Percentiles rank a stretch among this genome's conserved stretches.
Conservation (phyloP, 225 moss, liverwort and hornwort genomes). For the Polytrichum formosum region DNA sequence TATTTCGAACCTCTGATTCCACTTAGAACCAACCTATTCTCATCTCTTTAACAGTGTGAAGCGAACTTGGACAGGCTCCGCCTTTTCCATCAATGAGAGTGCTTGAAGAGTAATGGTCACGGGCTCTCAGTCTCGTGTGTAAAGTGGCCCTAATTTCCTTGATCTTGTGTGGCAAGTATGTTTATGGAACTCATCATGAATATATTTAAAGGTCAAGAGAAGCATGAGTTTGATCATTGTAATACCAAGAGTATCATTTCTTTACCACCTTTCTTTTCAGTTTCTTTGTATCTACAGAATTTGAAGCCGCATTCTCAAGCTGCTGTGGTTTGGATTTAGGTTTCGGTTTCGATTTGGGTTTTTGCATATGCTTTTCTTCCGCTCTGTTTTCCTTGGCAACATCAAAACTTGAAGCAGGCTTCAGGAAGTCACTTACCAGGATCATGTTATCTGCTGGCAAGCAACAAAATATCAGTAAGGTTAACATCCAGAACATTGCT, state of each 20-base stretch:
- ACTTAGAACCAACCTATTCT: too few relatives aligned
- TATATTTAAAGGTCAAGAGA: neutral
- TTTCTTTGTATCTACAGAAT: neutral
- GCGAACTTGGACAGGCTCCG: too few relatives aligned
- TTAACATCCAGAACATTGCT: too few relatives aligned
- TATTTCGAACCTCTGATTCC: too few relatives aligned
- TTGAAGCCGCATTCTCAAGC: slow-evolving; percentile 1
- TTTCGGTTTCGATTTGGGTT: neutral
- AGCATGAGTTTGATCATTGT: neutral
- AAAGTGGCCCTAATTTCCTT: neutral
- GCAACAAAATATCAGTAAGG: neutral
- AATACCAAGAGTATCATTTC: neutral
- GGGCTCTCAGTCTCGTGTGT: too few relatives aligned
- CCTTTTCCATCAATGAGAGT: too few relatives aligned
- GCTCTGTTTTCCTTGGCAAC: slow-evolving; percentile 10
- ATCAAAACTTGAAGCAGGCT: slow-evolving; percentile 39
- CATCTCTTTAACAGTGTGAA: too few relatives aligned
- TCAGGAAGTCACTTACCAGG: slow-evolving; percentile 64
- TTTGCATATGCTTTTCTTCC: neutral
- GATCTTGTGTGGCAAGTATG: neutral
- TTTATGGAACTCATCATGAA: neutral
- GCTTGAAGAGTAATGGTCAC: too few relatives aligned
- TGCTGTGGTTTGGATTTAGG: neutral
- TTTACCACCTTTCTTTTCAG: neutral
- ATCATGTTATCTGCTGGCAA: slow-evolving; percentile 54